Evolutionary conservation across 1,284 basidiomycete species (phyloP).

Genomic region (Ceratobasidium sp.): DNA sequence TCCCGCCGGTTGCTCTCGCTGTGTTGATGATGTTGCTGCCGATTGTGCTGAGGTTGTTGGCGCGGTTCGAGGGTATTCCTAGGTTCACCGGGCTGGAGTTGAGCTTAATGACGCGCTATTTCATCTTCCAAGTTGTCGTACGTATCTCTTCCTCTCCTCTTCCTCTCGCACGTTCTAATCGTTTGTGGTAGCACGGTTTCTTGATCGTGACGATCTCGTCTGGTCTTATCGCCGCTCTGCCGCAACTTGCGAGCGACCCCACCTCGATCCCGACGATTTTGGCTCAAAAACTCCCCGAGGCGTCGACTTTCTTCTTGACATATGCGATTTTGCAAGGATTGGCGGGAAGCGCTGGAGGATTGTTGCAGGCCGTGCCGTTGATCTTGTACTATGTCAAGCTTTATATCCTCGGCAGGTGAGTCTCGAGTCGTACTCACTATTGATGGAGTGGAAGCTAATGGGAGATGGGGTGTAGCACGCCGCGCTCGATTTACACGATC

Average conservation of each 20-base stretch:
- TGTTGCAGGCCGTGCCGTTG: constrained; percentile 74
- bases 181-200: constrained; percentile 67
- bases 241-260: constrained; percentile 64
- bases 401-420: constrained; percentile 61
- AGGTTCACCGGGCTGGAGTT: constrained; percentile 79
- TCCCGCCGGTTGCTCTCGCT: constrained; percentile 78
- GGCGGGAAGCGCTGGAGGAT: constrained; percentile 64
- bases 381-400: constrained; percentile 76
- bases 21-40: constrained; percentile 80
- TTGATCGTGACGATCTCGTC: constrained; percentile 78
- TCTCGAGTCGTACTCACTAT: constrained; percentile 52
- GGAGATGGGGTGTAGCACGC: constrained; percentile 57
- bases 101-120: constrained; percentile 81
- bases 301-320: constrained; percentile 85
- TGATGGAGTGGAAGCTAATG: background rate
- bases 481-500: constrained; percentile 57
- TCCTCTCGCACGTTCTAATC: constrained; percentile 56
- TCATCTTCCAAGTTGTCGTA: constrained; percentile 79
- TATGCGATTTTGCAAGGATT: constrained; percentile 56
- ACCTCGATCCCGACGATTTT: constrained; percentile 66
- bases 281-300: constrained; percentile 73
- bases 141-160: constrained; percentile 51
- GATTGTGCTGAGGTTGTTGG: constrained; percentile 71
- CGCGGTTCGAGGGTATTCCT: constrained; percentile 80
- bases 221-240: constrained; percentile 67